A percentile compares a stretch with the other conserved stretches of the same genome.
Conservation (phyloP, 177 flowering plant genomes). For the Vitis hybrid region DNA sequence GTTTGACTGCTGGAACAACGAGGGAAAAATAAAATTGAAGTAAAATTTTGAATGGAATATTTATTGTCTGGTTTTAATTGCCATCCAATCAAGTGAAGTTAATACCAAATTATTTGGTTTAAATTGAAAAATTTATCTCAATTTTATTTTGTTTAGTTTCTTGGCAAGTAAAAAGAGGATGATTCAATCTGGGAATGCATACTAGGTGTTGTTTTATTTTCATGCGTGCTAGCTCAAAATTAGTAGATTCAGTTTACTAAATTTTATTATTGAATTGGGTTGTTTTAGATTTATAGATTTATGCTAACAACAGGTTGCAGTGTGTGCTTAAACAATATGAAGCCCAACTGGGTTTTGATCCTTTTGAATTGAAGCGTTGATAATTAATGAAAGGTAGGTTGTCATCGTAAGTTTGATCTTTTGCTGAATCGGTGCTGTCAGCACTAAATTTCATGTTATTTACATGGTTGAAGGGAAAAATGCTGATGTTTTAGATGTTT, state of each 20-base stretch:
- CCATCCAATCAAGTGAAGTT: not conserved
- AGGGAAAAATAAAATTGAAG: not conserved
- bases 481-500: too few species aligned
- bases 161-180: not conserved
- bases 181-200: not conserved
- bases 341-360: not conserved
- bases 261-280: not conserved
- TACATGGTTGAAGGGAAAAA: too few species aligned
- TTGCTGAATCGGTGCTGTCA: too few species aligned
- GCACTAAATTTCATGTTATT: too few species aligned
- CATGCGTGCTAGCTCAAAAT: not conserved
- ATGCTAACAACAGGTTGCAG: not conserved
- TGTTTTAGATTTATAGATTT: slow-evolving; percentile 2
- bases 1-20: slow-evolving; percentile 1
- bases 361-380: not conserved
- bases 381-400: too few species aligned
- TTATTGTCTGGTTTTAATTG: not conserved
- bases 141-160: not conserved
- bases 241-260: not conserved
- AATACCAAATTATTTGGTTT: not conserved
- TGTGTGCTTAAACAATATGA: not conserved
- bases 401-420: too few species aligned
- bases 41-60: not conserved
- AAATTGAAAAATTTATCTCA: not conserved
- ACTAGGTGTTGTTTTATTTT: not conserved